Evolutionary conservation across 129 eudicot genomes (phyloP).

Genomic region (Chrysanthemum makinoi): DNA sequence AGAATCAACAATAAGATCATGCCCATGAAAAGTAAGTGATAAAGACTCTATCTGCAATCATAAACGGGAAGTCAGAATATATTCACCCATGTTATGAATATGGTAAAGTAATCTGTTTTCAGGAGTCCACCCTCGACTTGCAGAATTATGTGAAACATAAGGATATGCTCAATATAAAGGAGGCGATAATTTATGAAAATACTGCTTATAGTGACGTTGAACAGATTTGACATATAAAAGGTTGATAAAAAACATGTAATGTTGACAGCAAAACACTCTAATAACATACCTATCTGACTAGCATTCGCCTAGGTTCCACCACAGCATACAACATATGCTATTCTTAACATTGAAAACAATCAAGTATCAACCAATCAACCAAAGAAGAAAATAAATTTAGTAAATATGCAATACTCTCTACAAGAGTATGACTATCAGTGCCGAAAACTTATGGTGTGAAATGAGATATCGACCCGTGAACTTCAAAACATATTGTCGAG

Average conservation of each 20-base stretch:
- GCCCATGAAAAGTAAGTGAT: slow-evolving; percentile 88
- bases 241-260: slow-evolving; percentile 9
- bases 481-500: not conserved
- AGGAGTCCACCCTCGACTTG: too few relatives aligned
- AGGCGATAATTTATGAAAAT: too few relatives aligned
- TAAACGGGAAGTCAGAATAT: not conserved
- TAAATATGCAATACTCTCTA: not conserved
- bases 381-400: not conserved
- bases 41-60: slow-evolving; percentile 81
- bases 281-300: slow-evolving; percentile 20
- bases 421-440: not conserved
- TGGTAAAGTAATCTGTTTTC: too few relatives aligned
- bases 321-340: slow-evolving; percentile 24
- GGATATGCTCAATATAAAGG: too few relatives aligned
- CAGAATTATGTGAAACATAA: too few relatives aligned
- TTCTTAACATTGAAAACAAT: slow-evolving; percentile 27
- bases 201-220: too few relatives aligned
- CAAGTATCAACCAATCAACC: slow-evolving; percentile 9
- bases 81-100: too few relatives aligned
- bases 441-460: not conserved
- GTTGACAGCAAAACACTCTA: slow-evolving; percentile 13
- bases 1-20: slow-evolving; percentile 88
- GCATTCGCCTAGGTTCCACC: slow-evolving; percentile 26
- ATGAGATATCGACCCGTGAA: not conserved
- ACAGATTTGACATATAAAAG: too few relatives aligned